Percentiles rank a stretch among this genome's conserved stretches.
phyloP scores from a whole-genome alignment of 2,329 filamentous ascomycete genomes.

The Shiraia sp. region DNA sequence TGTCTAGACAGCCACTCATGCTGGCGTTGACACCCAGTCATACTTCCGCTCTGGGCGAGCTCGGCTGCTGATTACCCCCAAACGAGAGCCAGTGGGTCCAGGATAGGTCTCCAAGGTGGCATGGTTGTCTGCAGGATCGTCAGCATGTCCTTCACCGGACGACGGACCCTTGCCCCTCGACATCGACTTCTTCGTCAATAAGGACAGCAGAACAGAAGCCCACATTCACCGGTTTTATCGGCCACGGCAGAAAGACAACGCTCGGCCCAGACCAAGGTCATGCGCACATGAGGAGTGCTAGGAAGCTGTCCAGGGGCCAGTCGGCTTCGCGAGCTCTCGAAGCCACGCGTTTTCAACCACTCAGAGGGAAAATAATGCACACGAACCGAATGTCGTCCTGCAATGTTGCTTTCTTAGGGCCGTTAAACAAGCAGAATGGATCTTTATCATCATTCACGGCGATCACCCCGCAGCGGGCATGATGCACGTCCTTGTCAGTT shows the following conservation, averaged over 20 bases:
- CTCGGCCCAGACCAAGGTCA: slow-evolving; percentile 2
- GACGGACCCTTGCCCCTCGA: too few species aligned
- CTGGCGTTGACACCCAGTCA: slow-evolving; percentile 17
- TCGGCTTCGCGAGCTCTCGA: background rate
- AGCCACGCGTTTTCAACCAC: slow-evolving; percentile 1
- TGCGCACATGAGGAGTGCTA: background rate
- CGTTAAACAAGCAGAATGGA: background rate
- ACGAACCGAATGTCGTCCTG: background rate
- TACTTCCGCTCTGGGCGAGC: background rate
- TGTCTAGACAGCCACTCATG: slow-evolving; percentile 7
- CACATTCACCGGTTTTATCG: slow-evolving; percentile 1
- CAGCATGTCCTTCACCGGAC: too few species aligned
- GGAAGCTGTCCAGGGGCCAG: too few species aligned
- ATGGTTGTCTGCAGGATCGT: too few species aligned
- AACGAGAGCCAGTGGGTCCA: too few species aligned
- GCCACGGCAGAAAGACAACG: background rate
- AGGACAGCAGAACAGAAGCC: too few species aligned
- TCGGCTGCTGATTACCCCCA: too few species aligned
- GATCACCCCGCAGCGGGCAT: background rate
- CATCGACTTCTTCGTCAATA: too few species aligned
- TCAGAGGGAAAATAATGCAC: background rate
- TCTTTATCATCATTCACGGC: background rate
- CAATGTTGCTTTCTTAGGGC: background rate
- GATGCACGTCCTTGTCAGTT: too few species aligned
- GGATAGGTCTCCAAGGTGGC: too few species aligned